phyloP scores from a whole-genome alignment of 1,284 basidiomycete species.

The Boletellus deceptivus region DNA sequence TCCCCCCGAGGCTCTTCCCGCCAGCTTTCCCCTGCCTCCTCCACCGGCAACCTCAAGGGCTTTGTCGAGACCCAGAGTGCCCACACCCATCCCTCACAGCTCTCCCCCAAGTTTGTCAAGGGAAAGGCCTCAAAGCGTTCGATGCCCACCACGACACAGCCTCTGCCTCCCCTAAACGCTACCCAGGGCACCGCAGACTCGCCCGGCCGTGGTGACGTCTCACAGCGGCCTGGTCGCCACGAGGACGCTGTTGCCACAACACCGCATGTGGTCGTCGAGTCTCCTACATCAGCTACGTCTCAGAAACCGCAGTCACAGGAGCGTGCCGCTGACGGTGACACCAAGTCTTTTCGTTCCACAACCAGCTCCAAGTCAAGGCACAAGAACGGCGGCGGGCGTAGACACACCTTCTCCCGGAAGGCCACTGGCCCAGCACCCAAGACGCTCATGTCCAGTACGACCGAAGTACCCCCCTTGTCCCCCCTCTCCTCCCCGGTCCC shows the following conservation, averaged over 20 bases:
- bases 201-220: constrained; percentile 11
- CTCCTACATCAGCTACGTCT: constrained; percentile 40
- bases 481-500: constrained; percentile 11
- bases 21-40: constrained; percentile 38
- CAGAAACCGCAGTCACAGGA: constrained; percentile 29
- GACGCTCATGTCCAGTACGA: constrained; percentile 61
- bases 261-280: constrained; percentile 41
- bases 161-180: constrained; percentile 27
- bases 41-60: constrained; percentile 39
- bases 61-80: constrained; percentile 24
- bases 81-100: constrained; percentile 1
- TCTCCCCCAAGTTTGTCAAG: constrained; percentile 4
- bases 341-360: constrained; percentile 39
- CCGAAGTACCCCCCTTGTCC: constrained; percentile 24
- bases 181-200: constrained; percentile 12
- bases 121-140: constrained; percentile 28
- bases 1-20: constrained; percentile 20
- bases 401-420: constrained; percentile 46
- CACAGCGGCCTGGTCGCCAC: constrained; percentile 18
- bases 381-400: constrained; percentile 37
- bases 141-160: constrained; percentile 28
- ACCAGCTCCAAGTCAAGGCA: constrained; percentile 33
- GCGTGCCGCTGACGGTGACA: constrained; percentile 39
- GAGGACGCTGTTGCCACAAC: constrained; percentile 14
- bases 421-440: constrained; percentile 61